These are phyloP conservation scores for Cystofilobasidium bisporidii DNA, from an alignment of 768 basidiomycete species.

Conservation along the genomic window DNA sequence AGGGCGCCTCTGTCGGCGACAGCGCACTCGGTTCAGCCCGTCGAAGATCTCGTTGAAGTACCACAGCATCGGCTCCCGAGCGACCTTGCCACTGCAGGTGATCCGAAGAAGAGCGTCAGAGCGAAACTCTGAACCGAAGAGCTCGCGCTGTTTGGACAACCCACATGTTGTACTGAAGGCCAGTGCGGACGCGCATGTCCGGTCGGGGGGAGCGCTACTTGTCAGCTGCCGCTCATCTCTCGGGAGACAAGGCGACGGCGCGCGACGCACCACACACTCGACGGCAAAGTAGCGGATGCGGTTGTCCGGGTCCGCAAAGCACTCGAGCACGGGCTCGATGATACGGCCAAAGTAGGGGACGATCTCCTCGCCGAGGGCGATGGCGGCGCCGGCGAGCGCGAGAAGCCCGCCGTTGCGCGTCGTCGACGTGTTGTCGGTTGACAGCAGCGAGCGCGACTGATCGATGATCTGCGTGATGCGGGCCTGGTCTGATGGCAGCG, in stretches of 20 bases:
- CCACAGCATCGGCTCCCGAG: conserved; percentile 88
- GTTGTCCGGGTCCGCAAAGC: conserved; percentile 89
- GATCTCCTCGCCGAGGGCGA: conserved; percentile 85
- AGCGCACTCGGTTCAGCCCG: conserved; percentile 79
- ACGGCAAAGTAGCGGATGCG: conserved; percentile 89
- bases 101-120: background rate
- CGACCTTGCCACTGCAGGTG: conserved; percentile 49
- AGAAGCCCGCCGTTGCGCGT: conserved; percentile 90
- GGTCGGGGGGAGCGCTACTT: no score
- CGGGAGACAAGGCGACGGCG: no score
- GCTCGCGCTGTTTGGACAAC: background rate
- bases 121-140: no score
- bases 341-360: conserved; percentile 92
- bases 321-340: conserved; percentile 72
- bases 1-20: no score
- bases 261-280: conserved; percentile 56
- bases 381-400: conserved; percentile 91
- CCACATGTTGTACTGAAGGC: conserved; percentile 66
- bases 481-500: conserved; percentile 52
- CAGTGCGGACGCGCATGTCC: no score
- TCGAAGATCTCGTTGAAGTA: conserved; percentile 99
- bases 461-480: conserved; percentile 80
- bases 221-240: no score
- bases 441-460: conserved; percentile 91
- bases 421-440: conserved; percentile 69